Conservation (phyloP, 768 basidiomycete genomes). For the Russula foetens region DNA sequence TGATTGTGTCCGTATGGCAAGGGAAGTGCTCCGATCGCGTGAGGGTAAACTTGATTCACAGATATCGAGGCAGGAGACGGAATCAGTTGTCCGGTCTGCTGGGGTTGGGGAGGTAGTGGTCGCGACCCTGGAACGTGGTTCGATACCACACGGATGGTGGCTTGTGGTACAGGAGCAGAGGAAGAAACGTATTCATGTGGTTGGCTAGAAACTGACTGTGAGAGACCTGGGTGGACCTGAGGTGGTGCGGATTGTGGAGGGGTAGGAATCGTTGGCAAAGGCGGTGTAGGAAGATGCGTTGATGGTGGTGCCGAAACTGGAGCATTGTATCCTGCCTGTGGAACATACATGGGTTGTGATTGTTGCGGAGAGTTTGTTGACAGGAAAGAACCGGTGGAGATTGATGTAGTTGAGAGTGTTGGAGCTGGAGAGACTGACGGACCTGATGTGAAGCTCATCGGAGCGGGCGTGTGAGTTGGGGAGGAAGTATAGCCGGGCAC, state of each 20-base stretch:
- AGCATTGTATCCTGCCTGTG: slow-evolving; percentile 12
- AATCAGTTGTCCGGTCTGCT: slow-evolving; percentile 2
- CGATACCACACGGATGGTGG: slow-evolving; percentile 6
- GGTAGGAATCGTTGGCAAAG: slow-evolving; percentile 27
- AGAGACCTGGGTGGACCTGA: slow-evolving; percentile 3
- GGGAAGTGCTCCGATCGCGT: not conserved
- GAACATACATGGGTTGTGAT: not conserved
- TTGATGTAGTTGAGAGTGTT: not conserved
- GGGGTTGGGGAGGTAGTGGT: slow-evolving; percentile 19
- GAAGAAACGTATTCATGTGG: slow-evolving; percentile 7
- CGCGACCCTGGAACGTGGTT: slow-evolving; percentile 18
- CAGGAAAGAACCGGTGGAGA: slow-evolving; percentile 3
- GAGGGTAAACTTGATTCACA: slow-evolving; percentile 9
- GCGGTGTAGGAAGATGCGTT: slow-evolving; percentile 19
- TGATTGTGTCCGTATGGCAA: slow-evolving; percentile 1
- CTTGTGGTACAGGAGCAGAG: not conserved
- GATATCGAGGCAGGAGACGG: not conserved
- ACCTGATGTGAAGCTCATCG: not conserved
- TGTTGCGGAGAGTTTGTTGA: slow-evolving; percentile 3
- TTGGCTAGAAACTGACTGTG: not conserved
- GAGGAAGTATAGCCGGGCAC: slow-evolving; percentile 22
- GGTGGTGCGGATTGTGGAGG: slow-evolving; percentile 32
- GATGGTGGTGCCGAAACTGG: slow-evolving; percentile 21
- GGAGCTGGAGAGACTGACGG: slow-evolving; percentile 18
- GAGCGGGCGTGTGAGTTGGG: slow-evolving; percentile 18